phyloP scores from a whole-genome alignment of 495 filamentous ascomycete species.

The Lepidopterella palustris region DNA sequence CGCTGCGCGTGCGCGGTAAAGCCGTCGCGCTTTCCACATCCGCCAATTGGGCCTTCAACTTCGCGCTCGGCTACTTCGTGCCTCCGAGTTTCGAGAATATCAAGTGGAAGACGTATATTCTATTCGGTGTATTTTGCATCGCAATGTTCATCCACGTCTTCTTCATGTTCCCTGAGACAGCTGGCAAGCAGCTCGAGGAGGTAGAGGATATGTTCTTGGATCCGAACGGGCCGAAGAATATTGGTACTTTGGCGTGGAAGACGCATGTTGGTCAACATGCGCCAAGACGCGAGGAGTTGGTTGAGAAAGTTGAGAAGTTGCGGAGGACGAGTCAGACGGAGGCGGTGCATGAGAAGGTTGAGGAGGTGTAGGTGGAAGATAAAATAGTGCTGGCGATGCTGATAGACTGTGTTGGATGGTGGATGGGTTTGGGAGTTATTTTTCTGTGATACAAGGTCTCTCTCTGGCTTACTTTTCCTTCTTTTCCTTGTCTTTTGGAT shows the following conservation, averaged over 20 bases:
- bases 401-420: too few relatives aligned
- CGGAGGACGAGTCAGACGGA: not conserved
- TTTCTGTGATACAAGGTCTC: too few relatives aligned
- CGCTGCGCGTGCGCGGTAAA: constrained; percentile 37
- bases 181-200: constrained; percentile 74
- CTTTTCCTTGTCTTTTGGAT: too few relatives aligned
- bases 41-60: constrained; percentile 7
- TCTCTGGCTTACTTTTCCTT: too few relatives aligned
- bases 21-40: constrained; percentile 6
- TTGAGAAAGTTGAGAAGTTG: not conserved
- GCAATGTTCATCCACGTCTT: constrained; percentile 65
- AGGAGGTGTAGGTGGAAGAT: too few relatives aligned
- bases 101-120: constrained; percentile 63
- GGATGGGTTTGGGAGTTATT: too few relatives aligned
- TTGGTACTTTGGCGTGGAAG: constrained; percentile 66
- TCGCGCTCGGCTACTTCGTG: constrained; percentile 68
- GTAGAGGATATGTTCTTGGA: constrained; percentile 63
- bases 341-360: too few relatives aligned
- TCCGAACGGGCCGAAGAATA: constrained; percentile 50
- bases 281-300: not conserved
- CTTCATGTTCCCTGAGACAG: constrained; percentile 76
- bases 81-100: constrained; percentile 69
- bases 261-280: constrained; percentile 39
- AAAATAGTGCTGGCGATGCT: too few relatives aligned
- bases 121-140: constrained; percentile 72